phyloP scores from a whole-genome alignment of 2,329 filamentous ascomycete species.

The Fusarium proliferatum region DNA sequence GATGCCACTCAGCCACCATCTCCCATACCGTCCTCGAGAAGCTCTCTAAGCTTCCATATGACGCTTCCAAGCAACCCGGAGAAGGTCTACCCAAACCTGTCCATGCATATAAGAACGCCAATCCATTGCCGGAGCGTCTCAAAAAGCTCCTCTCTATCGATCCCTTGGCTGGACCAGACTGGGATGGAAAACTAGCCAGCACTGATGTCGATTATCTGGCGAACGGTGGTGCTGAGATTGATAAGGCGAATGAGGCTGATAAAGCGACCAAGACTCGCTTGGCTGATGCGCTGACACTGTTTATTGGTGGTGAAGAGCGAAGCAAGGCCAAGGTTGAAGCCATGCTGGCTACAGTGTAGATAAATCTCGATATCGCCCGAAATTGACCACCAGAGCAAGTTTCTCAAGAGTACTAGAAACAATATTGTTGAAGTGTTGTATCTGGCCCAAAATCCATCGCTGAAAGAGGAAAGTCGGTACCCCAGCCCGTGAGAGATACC shows the following conservation, averaged over 20 bases:
- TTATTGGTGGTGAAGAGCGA: constrained; percentile 52
- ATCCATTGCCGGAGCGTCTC: constrained; percentile 49
- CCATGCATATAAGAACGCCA: constrained; percentile 52
- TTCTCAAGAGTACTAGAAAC: neutral
- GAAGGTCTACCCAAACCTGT: constrained; percentile 53
- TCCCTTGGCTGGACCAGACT: constrained; percentile 51
- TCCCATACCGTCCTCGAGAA: constrained; percentile 53
- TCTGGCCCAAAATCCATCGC: neutral
- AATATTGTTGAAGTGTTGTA: neutral
- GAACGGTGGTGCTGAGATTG: constrained; percentile 55
- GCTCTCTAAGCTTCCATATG: constrained; percentile 53
- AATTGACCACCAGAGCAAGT: neutral
- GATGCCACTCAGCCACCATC: constrained; percentile 59
- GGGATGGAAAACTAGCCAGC: constrained; percentile 54
- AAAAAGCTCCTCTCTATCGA: constrained; percentile 52
- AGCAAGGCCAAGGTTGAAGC: constrained; percentile 53
- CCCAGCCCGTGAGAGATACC: neutral
- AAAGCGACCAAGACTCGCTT: constrained; percentile 52
- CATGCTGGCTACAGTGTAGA: constrained; percentile 26
- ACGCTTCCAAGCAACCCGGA: constrained; percentile 52
- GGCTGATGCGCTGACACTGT: constrained; percentile 54
- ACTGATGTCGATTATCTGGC: constrained; percentile 60
- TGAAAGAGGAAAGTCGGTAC: neutral
- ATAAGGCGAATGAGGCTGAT: constrained; percentile 56
- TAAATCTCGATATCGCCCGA: neutral